Base-by-base conservation (phyloP, 495 filamentous ascomycete species). In the Hyaloscypha variabilis region DNA sequence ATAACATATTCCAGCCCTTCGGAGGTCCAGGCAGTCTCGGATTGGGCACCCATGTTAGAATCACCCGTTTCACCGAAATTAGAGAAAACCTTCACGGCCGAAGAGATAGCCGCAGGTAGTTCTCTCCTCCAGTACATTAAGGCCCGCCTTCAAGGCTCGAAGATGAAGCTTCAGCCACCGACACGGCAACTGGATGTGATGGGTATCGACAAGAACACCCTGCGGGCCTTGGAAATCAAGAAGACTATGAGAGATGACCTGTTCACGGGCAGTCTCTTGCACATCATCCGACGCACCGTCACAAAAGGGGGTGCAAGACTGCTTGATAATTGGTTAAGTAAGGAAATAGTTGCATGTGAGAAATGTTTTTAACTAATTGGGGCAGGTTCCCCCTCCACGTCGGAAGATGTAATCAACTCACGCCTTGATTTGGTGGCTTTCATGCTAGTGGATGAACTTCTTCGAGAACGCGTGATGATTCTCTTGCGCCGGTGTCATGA, bases 231-330 rank as follows among this genome's bases (percentile, higher is more conserved):
- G 19, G 95, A 99, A 75, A 93, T 99, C 62, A 85, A 91, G 53
- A 84, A 87, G 67, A 97, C 95, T 0, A 83, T 96, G 23, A 82
- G 90, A 60, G 94, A 97, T 70, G 81, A 83, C n/a, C 64, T 71
- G 0, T 87, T 86, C 21, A 88, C 88, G 70, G 95, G 95, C 1
- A 97, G 93, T 68, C 76, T 99, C 39, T 79, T 99, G 28, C 91
- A 97, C 76, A 89, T 91, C 17, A 82, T 98, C n/a, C 85, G 93
- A 55, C 85, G 88, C 66, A 98, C 95, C 1, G 89, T 90, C 25
- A 98, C 96, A 2, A 96, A 91, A 69, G 93, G 94, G 69, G 95
- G 96, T 26, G 87, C 92, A 23, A 84, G 95, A 39, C 79, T 98
- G 49, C 82, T 99, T 21, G 86, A 87, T 66, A 84, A 90, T 58